Evolutionary conservation across 2,329 filamentous ascomycete genomes (phyloP).

Genomic region (Colletotrichum somersetense): DNA sequence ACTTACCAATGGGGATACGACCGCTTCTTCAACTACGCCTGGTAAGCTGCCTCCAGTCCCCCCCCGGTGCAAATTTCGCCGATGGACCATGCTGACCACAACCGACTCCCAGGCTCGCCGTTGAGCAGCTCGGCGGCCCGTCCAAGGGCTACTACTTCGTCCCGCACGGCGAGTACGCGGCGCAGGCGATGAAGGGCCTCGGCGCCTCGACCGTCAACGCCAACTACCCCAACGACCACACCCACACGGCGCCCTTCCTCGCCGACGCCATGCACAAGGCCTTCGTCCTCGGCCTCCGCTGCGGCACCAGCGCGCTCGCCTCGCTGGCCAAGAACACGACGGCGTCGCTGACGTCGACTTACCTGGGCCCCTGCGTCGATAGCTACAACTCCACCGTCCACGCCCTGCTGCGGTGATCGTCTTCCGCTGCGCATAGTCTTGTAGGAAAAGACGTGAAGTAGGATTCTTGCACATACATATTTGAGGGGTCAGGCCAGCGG

Average conservation of each 20-base stretch:
- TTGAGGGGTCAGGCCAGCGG: not conserved
- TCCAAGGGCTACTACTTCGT: constrained; percentile 64
- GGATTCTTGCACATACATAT: constrained; percentile 36
- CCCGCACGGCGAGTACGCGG: constrained; percentile 71
- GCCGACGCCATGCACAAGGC: constrained; percentile 67
- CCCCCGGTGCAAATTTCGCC: too few relatives aligned
- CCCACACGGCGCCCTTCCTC: constrained; percentile 69
- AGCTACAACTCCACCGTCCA: constrained; percentile 40
- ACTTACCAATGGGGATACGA: constrained; percentile 60
- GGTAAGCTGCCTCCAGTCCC: constrained; percentile 48
- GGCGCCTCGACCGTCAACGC: constrained; percentile 63
- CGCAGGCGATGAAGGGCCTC: constrained; percentile 63
- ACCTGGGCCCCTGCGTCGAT: constrained; percentile 48
- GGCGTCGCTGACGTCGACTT: constrained; percentile 47
- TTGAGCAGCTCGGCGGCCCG: constrained; percentile 52
- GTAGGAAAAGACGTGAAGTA: not conserved
- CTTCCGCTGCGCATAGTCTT: not conserved
- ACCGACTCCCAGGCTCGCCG: constrained; percentile 47
- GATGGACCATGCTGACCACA: not conserved
- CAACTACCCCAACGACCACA: constrained; percentile 71
- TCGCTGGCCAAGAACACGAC: constrained; percentile 50
- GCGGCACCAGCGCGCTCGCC: constrained; percentile 59
- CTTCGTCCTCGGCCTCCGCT: constrained; percentile 68
- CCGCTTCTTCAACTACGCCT: constrained; percentile 69
- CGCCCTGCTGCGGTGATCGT: constrained; percentile 34